Evolutionary conservation across 208 protist species (phyloP), one percentile per base, ranked within the genome.

Genomic region (Wallacemonas collosoma): DNA sequence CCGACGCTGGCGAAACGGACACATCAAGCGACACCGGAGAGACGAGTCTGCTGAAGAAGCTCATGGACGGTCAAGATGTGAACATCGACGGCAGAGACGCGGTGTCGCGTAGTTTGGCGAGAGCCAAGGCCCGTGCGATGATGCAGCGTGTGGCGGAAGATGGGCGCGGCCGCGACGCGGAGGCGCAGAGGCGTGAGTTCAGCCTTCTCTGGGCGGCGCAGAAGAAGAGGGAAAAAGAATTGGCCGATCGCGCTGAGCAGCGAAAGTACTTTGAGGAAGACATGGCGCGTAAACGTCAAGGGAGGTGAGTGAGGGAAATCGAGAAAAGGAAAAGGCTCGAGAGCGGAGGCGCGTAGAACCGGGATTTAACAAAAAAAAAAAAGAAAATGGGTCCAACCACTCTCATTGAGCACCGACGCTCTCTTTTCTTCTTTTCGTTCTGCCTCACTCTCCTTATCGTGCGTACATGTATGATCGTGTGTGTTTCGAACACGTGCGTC

Each of bases 21-120:
- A 26, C 26, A 26, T 26, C 26, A 26, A 26, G 26, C n/a, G 50
- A 68, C 58, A 66, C n/a, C 15, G 51, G 61, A 17, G 78, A 88
- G 66, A 82, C 76, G 7, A 40, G 64, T 15, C 61, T 95, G 56
- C 72, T 95, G 44, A 74, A 83, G 66, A 62, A 82, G 39, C 68
- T 95, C 12, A 69, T 95, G 12, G 81, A 95, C 58, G 81, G 80
- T 1, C 62, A 85, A 36, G 77, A 88, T 44, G 67, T 88, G 36
- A 39, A 54, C 11, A 57, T 91, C 17, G 71, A 78, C 0, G 82
- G 82, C 17, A 76, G 48, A 17, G 86, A 95, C 48, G 50, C 15
- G 11, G 67, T 82, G 17, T 72, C 80, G 39, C 83, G 80, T 9
- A 80, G 69, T 2, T 76, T 95, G n/a, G 90, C 90, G 12, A 75